Evolutionary conservation across 768 basidiomycete genomes (phyloP), one percentile per base, ranked within the genome.

Genomic region (Tricholoma furcatifolium): DNA sequence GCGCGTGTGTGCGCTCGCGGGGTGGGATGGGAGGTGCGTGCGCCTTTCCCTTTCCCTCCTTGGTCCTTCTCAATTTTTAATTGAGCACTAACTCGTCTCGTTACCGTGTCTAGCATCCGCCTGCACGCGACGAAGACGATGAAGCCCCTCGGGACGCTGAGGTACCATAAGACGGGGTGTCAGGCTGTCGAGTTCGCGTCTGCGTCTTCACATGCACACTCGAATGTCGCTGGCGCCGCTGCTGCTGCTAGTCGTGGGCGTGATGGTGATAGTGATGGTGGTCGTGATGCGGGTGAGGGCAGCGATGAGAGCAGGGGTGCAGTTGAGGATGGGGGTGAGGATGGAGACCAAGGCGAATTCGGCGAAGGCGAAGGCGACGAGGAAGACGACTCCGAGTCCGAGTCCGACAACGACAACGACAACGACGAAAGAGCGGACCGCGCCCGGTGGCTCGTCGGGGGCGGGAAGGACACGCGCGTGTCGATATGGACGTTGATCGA

Each of bases 11-110:
- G 94, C 93, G 0, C 74, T 94, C 2, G 95, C 88, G 2, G 93
- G 94, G 0, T 98, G 96, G 96, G 94, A 98, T 56, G 94, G 96
- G 32, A 83, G 77, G 95, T 94, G 58, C n/a, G n/a, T n/a, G n/a
- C n/a, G n/a, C n/a, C n/a, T n/a, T n/a, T n/a, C n/a, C n/a, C n/a
- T n/a, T n/a, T n/a, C n/a, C n/a, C n/a, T 60, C 88, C 70, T 6
- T 34, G 39, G 12, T 14, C 27, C 31, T 17, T 15, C 20, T 12
- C 11, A 12, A n/a, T n/a, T n/a, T 10, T 41, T 52, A 24, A 27
- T 38, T n/a, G n/a, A 12, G 35, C n/a, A 55, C 15, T 21, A 45
- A 17, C 20, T 50, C 42, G n/a, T 39, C 50, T 3, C 32, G n/a
- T n/a, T 41, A 34, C 14, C 34, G 34, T 20, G 27, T 34, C 2